Base-by-base conservation (phyloP, 495 filamentous ascomycete species). In the Penicillium waksmanii region DNA sequence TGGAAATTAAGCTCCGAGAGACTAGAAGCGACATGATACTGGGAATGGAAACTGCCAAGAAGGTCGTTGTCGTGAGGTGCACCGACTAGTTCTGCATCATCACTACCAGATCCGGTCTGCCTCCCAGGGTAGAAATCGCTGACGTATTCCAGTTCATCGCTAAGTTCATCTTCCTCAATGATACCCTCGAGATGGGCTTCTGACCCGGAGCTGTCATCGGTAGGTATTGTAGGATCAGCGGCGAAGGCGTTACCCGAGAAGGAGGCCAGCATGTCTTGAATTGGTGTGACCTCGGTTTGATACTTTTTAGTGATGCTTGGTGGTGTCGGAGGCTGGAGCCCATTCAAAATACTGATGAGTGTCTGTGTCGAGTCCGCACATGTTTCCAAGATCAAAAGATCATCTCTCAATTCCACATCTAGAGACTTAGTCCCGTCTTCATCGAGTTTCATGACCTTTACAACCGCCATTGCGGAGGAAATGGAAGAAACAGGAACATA, bases 341-440 rank as follows among this genome's bases (percentile, higher is more conserved):
- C 93, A 66, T 90, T 92, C 42, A 95, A 69, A 57, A 95, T 84
- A 15, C 81, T 85, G 51, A 96, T 87, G 3, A 99, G 82, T 1
- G 96, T 98, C 66, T 96, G 92, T 0, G 95, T 98, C 10, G 96
- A 98, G 73, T 99, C 96, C 15, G 96, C 95, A 68, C 96, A 98
- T 4, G 92, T 91, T 69, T 99, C 96, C 15, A 99, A 78, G 21
- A 99, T 86, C 27, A 98, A 79, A 2, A 99, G 79, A 67, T 95
- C 89, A 68, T 96, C 91, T 43, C 83, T 84, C 9, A 97, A 63
- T 59, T 96, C 90, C 3, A 96, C 82, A 64, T 95, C 91, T 10
- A 96, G 70, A 36, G 85, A 85, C 56, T 87, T 86, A 11, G 83
- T 78, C 0, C 80, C 84, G 31, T 84, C 80, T 0, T 78, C 76